phyloP scores from a whole-genome alignment of 1,139 yeast species.

The Pichia sorboxylosa region DNA sequence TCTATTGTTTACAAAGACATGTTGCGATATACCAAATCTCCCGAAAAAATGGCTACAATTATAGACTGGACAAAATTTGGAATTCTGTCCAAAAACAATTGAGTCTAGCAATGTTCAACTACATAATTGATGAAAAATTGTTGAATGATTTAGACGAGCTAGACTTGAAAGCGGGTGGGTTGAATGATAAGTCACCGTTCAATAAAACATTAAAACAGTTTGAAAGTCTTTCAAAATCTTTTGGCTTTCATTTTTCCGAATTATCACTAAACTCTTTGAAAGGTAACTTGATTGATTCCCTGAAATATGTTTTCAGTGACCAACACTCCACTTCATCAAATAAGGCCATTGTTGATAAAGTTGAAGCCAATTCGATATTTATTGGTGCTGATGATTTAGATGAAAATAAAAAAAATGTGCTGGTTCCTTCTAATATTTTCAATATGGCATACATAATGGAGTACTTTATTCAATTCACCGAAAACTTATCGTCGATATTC shows the following conservation, averaged over 20 bases:
- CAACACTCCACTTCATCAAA: conserved; percentile 15
- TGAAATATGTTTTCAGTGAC: conserved; percentile 55
- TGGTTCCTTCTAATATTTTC: conserved; percentile 67
- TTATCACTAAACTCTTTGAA: conserved; percentile 25
- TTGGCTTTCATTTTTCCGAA: conserved; percentile 41
- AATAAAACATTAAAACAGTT: conserved; percentile 14
- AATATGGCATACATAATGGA: conserved; percentile 70
- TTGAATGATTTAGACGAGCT: conserved; percentile 17
- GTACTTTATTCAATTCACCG: conserved; percentile 45
- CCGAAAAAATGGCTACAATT: conserved; percentile 17
- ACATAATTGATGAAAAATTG: conserved; percentile 32
- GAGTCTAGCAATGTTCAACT: conserved; percentile 41
- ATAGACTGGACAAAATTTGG: conserved; percentile 50
- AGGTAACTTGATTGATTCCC: conserved; percentile 25
- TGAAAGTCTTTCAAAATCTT: conserved; percentile 14
- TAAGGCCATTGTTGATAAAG: neutral
- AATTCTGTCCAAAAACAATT: conserved; percentile 45
- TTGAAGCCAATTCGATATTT: conserved; percentile 24
- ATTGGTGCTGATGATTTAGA: conserved; percentile 40
- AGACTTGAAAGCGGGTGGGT: conserved; percentile 8
- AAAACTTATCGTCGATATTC: conserved; percentile 31
- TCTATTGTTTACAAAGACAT: conserved; percentile 61
- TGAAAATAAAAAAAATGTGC: conserved; percentile 47
- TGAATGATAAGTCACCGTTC: conserved; percentile 15
- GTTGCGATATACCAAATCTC: conserved; percentile 37